A percentile compares a stretch with the other conserved stretches of the same genome.
Conservation (phyloP, 2,329 filamentous ascomycete species). For the Cercospora zeina region DNA sequence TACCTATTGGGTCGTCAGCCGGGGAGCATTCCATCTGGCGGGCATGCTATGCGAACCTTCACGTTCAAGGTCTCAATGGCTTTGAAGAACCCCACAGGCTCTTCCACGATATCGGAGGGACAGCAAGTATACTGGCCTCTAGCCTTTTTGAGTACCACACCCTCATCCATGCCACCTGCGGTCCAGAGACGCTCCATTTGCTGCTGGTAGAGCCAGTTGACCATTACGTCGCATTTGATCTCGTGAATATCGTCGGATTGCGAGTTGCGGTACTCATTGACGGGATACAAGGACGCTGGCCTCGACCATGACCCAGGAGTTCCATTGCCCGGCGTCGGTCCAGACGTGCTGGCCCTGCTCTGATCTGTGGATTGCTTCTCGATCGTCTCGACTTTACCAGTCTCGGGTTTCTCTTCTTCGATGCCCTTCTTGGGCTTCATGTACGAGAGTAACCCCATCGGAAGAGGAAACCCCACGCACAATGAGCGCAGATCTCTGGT, state of each 20-base stretch:
- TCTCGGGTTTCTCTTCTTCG: constrained; percentile 19
- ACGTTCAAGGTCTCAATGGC: constrained; percentile 55
- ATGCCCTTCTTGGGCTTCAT: constrained; percentile 29
- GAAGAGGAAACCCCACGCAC: background rate
- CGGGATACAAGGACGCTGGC: constrained; percentile 42
- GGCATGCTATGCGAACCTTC: constrained; percentile 44
- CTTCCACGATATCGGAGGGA: constrained; percentile 50
- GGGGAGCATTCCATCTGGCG: background rate
- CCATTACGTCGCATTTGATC: constrained; percentile 63
- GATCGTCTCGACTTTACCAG: constrained; percentile 23
- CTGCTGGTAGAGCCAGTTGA: constrained; percentile 63
- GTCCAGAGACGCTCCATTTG: constrained; percentile 60
- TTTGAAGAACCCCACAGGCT: constrained; percentile 53
- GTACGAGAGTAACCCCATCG: constrained; percentile 34
- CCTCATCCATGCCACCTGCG: constrained; percentile 52
- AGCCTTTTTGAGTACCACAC: constrained; percentile 57
- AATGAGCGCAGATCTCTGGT: constrained; percentile 5
- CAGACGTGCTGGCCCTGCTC: constrained; percentile 15
- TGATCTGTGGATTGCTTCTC: constrained; percentile 21
- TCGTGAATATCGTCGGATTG: constrained; percentile 51
- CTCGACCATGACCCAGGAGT: constrained; percentile 39
- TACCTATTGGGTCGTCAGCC: constrained; percentile 48
- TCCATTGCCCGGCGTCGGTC: constrained; percentile 29
- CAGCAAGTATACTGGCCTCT: constrained; percentile 55
- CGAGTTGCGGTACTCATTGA: constrained; percentile 43